Percentiles rank a stretch among this genome's conserved stretches.
Conservation (phyloP, 129 eudicot genomes). For the Apium graveolens region DNA sequence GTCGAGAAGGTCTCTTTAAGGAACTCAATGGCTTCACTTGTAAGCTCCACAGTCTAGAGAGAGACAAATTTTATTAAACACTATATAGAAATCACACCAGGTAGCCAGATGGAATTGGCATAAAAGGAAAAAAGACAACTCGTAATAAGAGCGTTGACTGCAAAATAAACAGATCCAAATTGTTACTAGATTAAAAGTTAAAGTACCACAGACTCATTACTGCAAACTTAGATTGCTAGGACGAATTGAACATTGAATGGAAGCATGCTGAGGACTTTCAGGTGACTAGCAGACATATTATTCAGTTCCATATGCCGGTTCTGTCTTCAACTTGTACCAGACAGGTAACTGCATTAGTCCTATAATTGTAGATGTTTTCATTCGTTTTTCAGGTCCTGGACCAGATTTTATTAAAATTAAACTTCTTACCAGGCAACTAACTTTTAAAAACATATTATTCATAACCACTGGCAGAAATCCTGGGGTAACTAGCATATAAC, state of each 20-base stretch:
- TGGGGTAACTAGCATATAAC: not conserved
- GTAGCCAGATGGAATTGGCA: not conserved
- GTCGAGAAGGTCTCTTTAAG: constrained; percentile 54
- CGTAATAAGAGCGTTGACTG: not conserved
- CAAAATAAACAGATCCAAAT: not conserved
- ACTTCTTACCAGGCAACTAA: not conserved
- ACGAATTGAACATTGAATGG: not conserved
- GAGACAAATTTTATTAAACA: not conserved
- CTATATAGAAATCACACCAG: not conserved
- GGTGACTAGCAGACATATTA: not conserved
- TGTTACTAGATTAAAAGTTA: not conserved
- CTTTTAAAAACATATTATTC: too few relatives aligned
- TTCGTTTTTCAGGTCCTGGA: not conserved
- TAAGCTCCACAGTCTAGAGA: constrained; percentile 93
- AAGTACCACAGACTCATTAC: not conserved
- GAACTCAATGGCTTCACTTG: constrained; percentile 81
- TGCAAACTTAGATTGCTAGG: not conserved
- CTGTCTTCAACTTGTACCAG: not conserved
- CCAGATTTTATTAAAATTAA: not conserved
- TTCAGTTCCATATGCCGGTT: not conserved
- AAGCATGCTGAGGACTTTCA: not conserved
- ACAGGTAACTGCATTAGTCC: not conserved
- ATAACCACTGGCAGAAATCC: not conserved
- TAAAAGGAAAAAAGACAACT: not conserved
- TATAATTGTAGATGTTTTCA: not conserved